phyloP scores from a whole-genome alignment of 192 early-diverging fungal species.

The Podila clonocystis region DNA sequence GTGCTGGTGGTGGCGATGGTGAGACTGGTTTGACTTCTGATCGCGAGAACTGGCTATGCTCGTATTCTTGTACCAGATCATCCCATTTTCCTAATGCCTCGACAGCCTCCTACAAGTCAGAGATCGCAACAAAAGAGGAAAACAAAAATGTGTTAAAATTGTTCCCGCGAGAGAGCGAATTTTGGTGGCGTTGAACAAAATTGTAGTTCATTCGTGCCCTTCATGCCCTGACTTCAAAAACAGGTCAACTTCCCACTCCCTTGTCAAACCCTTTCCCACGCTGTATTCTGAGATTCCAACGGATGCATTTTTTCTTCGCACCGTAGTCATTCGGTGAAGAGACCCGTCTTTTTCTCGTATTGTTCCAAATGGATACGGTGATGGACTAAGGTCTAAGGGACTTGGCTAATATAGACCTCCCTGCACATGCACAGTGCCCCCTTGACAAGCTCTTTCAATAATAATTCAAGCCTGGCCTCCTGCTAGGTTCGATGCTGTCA shows the following conservation, averaged over 20 bases:
- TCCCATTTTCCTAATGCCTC: constrained; percentile 41
- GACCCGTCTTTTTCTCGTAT: neutral
- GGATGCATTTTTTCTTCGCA: neutral
- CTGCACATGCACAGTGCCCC: neutral
- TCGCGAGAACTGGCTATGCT: constrained; percentile 51
- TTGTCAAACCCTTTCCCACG: constrained; percentile 25
- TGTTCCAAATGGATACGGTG: neutral
- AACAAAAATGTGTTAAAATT: neutral
- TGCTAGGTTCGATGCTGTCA: constrained; percentile 3
- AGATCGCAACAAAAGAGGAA: neutral
- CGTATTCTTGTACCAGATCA: constrained; percentile 48
- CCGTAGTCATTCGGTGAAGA: neutral
- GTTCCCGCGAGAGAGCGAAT: no score
- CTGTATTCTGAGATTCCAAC: neutral
- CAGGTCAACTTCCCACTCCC: constrained; percentile 15
- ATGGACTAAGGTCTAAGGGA: neutral
- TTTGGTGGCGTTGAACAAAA: no score
- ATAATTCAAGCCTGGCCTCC: constrained; percentile 1
- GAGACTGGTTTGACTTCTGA: constrained; percentile 37
- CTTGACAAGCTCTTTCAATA: neutral
- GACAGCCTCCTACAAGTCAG: constrained; percentile 42
- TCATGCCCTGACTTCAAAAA: neutral
- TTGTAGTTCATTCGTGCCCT: no score
- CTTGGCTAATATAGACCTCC: neutral
- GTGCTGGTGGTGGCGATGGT: constrained; percentile 26